Conservation (phyloP, 2,329 filamentous ascomycete species). For the Cladosporium sp. region DNA sequence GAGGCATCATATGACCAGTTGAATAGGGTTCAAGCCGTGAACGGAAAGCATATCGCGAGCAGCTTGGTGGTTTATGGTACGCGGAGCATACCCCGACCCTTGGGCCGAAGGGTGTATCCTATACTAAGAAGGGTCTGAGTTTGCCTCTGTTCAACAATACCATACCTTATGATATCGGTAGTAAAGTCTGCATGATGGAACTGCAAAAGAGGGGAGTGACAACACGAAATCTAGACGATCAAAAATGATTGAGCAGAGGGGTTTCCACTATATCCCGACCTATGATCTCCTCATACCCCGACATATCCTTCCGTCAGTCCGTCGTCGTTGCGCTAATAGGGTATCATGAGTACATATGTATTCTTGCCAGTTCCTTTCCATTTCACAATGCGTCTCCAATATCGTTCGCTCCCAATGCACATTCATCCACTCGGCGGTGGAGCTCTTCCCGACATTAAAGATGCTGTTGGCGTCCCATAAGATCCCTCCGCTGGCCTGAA, state of each 20-base stretch:
- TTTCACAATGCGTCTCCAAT: background rate
- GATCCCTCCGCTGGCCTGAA: slow-evolving; percentile 33
- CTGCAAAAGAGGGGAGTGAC: background rate
- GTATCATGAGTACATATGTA: slow-evolving; percentile 21
- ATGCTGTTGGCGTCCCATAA: slow-evolving; percentile 31
- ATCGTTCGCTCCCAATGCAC: background rate
- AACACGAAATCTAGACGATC: no score
- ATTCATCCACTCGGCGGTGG: slow-evolving; percentile 10
- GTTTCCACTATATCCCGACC: background rate
- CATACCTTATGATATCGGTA: background rate
- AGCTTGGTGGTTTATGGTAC: background rate
- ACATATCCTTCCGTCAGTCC: background rate
- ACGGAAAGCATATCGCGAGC: background rate
- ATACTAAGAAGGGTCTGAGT: background rate
- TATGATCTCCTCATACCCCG: slow-evolving; percentile 3
- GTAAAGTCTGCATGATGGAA: background rate
- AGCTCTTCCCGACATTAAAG: slow-evolving; percentile 15
- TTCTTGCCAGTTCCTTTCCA: background rate
- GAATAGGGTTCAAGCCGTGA: background rate
- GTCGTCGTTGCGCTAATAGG: slow-evolving; percentile 5
- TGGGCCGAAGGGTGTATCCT: background rate
- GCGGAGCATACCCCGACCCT: background rate
- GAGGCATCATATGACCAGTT: background rate
- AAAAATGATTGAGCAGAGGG: background rate
- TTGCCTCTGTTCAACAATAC: background rate